phyloP scores from a whole-genome alignment of 148 eudicot species.

The Beta vulgaris region DNA sequence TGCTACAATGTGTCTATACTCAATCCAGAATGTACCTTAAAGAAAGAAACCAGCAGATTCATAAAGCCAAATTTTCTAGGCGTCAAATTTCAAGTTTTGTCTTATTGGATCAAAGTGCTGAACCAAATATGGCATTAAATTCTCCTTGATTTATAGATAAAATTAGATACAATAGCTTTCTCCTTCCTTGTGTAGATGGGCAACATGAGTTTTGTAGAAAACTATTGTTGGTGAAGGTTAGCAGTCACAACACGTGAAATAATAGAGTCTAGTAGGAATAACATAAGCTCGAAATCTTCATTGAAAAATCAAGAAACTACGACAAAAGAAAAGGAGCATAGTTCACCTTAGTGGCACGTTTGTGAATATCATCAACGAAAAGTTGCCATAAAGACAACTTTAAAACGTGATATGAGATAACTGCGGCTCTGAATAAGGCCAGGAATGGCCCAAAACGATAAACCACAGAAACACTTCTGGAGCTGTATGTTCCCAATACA shows the following conservation, averaged over 20 bases:
- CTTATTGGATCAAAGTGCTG: neutral
- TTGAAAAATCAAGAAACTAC: neutral
- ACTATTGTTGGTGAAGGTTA: neutral
- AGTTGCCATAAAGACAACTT: constrained; percentile 79
- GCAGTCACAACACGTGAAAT: neutral
- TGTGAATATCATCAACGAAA: constrained; percentile 67
- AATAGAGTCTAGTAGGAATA: neutral
- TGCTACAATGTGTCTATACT: neutral
- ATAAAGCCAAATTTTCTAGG: too few relatives aligned
- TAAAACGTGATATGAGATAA: constrained; percentile 76
- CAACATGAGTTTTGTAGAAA: neutral
- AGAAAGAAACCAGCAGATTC: neutral
- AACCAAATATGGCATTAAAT: neutral
- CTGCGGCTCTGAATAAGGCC: constrained; percentile 91
- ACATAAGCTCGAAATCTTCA: constrained; percentile 1
- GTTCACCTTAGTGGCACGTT: constrained; percentile 72
- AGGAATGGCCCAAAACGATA: constrained; percentile 87
- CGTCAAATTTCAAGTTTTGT: neutral
- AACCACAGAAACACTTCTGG: constrained; percentile 63
- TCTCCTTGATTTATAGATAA: neutral
- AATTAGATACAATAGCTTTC: neutral
- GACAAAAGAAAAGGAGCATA: constrained; percentile 6
- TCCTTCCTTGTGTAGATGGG: neutral
- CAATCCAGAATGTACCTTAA: neutral
- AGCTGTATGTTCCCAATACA: constrained; percentile 62